These are phyloP conservation scores for Xylaria sp. DNA, from an alignment of 2,329 filamentous ascomycete species.

Conservation along the genomic window DNA sequence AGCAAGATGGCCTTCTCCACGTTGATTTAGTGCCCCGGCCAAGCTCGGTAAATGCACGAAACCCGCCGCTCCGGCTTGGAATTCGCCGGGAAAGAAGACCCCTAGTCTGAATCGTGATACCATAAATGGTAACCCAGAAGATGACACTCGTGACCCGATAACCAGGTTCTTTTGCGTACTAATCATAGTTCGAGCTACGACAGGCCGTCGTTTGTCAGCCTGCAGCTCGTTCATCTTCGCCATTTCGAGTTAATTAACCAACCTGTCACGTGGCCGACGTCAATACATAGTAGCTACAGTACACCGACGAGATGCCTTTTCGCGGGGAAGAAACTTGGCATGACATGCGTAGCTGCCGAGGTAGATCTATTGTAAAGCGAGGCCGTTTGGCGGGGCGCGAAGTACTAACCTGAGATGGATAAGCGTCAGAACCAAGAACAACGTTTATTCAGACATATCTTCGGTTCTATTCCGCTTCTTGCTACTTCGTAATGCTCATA, in stretches of 20 bases:
- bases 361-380: neutral
- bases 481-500: neutral
- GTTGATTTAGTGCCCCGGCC: neutral
- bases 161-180: constrained; percentile 7
- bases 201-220: neutral
- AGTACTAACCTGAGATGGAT: neutral
- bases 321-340: neutral
- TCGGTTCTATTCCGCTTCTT: neutral
- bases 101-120: neutral
- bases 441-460: neutral
- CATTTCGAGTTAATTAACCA: neutral
- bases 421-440: neutral
- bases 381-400: neutral
- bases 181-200: neutral
- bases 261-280: neutral
- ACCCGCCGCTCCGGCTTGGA: neutral
- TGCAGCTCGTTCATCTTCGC: neutral
- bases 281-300: neutral
- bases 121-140: neutral
- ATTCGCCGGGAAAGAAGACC: neutral
- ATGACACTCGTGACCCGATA: neutral
- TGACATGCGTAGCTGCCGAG: neutral
- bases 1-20: neutral
- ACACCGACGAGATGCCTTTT: neutral
- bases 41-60: neutral